Percentiles rank a stretch among this genome's conserved stretches.
phyloP scores from a whole-genome alignment of 257 asterid genomes.

The Fraxinus pennsylvanica region DNA sequence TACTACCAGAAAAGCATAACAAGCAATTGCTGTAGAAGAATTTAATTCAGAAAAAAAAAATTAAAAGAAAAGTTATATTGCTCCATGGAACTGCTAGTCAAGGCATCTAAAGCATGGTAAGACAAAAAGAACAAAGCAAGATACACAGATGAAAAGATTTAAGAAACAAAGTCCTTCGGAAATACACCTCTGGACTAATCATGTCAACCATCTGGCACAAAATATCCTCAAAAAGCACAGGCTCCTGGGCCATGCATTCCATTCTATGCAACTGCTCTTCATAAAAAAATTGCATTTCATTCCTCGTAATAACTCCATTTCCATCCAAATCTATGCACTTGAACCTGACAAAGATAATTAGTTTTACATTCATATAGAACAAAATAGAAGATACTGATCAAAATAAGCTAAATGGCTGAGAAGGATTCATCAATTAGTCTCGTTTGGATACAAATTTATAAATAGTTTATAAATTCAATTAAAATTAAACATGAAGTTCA shows the following conservation, averaged over 20 bases:
- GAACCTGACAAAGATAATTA: slow-evolving; percentile 62
- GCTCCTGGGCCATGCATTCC: slow-evolving; percentile 99
- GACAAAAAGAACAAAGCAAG: slow-evolving; percentile 8
- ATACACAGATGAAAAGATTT: slow-evolving; percentile 10
- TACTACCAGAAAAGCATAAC: slow-evolving; percentile 15
- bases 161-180: slow-evolving; percentile 13
- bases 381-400: slow-evolving; percentile 13
- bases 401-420: neutral
- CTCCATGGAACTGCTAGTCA: slow-evolving; percentile 5
- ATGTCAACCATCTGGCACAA: slow-evolving; percentile 98
- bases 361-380: slow-evolving; percentile 14
- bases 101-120: slow-evolving; percentile 19
- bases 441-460: no score
- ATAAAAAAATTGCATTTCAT: slow-evolving; percentile 94
- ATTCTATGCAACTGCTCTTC: slow-evolving; percentile 99
- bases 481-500: no score
- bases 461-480: no score
- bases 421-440: slow-evolving; percentile 10
- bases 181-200: slow-evolving; percentile 85
- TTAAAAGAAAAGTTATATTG: neutral
- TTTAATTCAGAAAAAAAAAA: slow-evolving; percentile 4
- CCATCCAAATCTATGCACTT: slow-evolving; percentile 99
- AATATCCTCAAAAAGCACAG: slow-evolving; percentile 98
- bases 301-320: slow-evolving; percentile 88
- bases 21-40: slow-evolving; percentile 16